Base-by-base conservation (phyloP, 768 basidiomycete species). In the Terana coerulea region DNA sequence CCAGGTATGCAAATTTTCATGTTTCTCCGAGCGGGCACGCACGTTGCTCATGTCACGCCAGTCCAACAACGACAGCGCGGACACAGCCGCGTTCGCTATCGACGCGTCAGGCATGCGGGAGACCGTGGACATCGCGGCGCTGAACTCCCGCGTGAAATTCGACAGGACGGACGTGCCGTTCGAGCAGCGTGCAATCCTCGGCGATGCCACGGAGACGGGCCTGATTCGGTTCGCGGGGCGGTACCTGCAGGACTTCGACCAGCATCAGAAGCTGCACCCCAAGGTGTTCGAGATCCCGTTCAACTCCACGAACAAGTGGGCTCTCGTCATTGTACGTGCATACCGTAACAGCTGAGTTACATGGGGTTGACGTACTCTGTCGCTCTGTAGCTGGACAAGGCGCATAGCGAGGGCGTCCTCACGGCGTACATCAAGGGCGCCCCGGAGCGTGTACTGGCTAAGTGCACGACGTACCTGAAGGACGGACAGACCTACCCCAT, bases 151-250 rank as follows among this genome's bases (percentile, higher is more conserved):
- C 17, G 75, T 86, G 68, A 85, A 85, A 64, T 86, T 86, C 58
- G 82, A 84, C 69, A 78, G 73, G 60, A 74, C 68, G 1, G 82
- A 85, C 59, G 63, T 85, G 6, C 79, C 81, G 1, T 84, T 86
- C 51, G 76, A 79, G 17, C 67, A 84, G 63, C 74, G 84, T 42
- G 65, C 68, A 33, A 84, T 86, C 49, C 73, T 86, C 17, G 84
- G 84, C 3, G 84, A 86, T 62, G 84, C 84, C n/a, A 86, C 84
- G 3, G 84, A 86, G 67, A 84, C 83, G n/a, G 84, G 84, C 17
- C 69, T 86, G 35, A 77, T 80, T 24, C 79, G 83, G 33, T 85
- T 86, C 63, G 81, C 83, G 26, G 83, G 81, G 6, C 77, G 77
- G 33, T 71, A 75, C 53, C 61, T 84, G 9, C 51, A 67, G 0